phyloP scores from a whole-genome alignment of 140 eudicot genomes.

The Bidens hawaiensis region DNA sequence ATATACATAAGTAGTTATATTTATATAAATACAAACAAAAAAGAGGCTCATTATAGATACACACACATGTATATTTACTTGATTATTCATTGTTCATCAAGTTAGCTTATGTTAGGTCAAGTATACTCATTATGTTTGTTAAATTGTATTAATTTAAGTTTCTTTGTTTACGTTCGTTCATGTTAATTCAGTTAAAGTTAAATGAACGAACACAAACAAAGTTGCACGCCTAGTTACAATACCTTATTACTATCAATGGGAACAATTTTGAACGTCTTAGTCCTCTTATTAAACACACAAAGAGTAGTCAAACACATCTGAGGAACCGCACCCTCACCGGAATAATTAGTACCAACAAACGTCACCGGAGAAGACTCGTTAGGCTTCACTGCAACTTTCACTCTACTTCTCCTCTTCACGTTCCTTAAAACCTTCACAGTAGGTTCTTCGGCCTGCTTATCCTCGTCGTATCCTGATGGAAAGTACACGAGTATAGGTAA shows the following conservation, averaged over 20 bases:
- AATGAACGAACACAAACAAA: too few relatives aligned
- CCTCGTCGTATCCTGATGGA: slow-evolving; percentile 64
- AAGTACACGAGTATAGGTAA: slow-evolving; percentile 69
- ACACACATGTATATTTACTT: too few relatives aligned
- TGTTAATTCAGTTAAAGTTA: too few relatives aligned
- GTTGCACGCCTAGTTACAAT: neutral
- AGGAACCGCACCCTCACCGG: slow-evolving; percentile 73
- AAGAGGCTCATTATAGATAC: too few relatives aligned
- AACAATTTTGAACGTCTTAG: slow-evolving; percentile 52
- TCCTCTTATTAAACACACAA: slow-evolving; percentile 62
- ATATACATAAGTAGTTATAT: too few relatives aligned
- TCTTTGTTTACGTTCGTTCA: too few relatives aligned
- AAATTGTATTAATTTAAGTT: too few relatives aligned
- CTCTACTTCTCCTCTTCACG: slow-evolving; percentile 34
- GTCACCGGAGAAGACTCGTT: slow-evolving; percentile 38
- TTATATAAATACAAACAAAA: too few relatives aligned
- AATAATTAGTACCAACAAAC: slow-evolving; percentile 65
- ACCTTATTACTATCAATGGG: slow-evolving; percentile 82
- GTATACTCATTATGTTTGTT: too few relatives aligned
- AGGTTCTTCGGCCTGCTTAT: slow-evolving; percentile 22
- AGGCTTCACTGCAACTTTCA: slow-evolving; percentile 57
- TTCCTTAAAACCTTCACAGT: slow-evolving; percentile 43
- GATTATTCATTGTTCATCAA: too few relatives aligned
- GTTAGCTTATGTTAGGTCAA: too few relatives aligned
- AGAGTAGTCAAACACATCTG: slow-evolving; percentile 65